These are phyloP conservation scores for Periconia digitata DNA, from an alignment of 2,329 filamentous ascomycete genomes.

Conservation along the genomic window DNA sequence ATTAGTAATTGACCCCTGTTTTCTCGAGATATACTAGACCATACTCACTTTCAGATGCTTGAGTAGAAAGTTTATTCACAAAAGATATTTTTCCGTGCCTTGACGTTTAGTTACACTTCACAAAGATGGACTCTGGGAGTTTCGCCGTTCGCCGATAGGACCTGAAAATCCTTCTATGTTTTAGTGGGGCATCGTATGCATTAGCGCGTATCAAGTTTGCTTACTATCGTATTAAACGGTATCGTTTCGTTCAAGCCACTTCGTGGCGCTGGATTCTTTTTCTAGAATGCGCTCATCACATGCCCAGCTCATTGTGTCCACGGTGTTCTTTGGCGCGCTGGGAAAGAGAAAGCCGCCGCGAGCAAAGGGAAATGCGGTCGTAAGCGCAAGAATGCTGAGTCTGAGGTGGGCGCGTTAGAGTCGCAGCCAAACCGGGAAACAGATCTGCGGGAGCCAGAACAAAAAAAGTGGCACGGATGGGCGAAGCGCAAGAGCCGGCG, in stretches of 20 bases:
- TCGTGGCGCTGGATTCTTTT: conserved; percentile 4
- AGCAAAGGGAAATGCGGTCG: too few relatives aligned
- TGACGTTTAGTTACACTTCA: conserved; percentile 3
- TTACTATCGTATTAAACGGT: conserved; percentile 2
- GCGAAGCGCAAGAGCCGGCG: too few relatives aligned
- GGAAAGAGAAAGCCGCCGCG: too few relatives aligned
- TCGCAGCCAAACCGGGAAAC: too few relatives aligned
- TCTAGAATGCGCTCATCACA: conserved; percentile 1
- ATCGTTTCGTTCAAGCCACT: conserved; percentile 2
- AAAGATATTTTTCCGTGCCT: conserved; percentile 4
- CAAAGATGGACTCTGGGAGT: conserved; percentile 4
- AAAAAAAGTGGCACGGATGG: too few relatives aligned
- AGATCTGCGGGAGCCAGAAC: too few relatives aligned
- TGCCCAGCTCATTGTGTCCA: too few relatives aligned
- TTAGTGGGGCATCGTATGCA: conserved; percentile 1
- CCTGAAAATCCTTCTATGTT: not conserved
- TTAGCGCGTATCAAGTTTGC: not conserved
- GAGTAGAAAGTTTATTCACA: conserved; percentile 3
- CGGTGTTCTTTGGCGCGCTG: too few relatives aligned
- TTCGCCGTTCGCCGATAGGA: conserved; percentile 3
- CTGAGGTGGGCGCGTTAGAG: too few relatives aligned
- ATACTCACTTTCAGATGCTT: conserved; percentile 1
- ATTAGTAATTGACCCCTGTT: conserved; percentile 5
- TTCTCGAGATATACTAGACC: conserved; percentile 5
- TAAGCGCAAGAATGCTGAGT: too few relatives aligned